phyloP scores from a whole-genome alignment of 1,284 basidiomycete genomes.

The Laetiporus sulphureus region DNA sequence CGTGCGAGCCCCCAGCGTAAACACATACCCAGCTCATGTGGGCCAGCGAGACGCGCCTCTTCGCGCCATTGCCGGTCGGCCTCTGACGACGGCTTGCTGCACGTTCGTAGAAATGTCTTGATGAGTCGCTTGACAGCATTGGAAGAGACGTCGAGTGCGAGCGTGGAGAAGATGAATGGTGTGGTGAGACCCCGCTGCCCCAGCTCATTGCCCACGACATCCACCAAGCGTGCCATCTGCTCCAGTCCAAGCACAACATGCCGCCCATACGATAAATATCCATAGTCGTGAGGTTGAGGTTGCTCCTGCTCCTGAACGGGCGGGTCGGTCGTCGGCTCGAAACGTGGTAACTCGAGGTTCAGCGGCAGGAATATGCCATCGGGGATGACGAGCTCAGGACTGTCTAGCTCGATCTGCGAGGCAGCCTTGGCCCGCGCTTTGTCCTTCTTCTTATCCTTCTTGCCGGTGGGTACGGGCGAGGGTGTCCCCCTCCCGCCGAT shows the following conservation, averaged over 20 bases:
- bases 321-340: slow-evolving; percentile 20
- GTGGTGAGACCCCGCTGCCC: slow-evolving; percentile 73
- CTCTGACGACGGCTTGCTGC: slow-evolving; percentile 36
- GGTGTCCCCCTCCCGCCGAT: slow-evolving; percentile 36
- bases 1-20: slow-evolving; percentile 81
- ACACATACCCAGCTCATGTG: slow-evolving; percentile 82
- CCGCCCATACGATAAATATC: slow-evolving; percentile 63
- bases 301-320: slow-evolving; percentile 24
- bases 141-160: slow-evolving; percentile 77
- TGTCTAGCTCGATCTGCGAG: slow-evolving; percentile 24
- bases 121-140: slow-evolving; percentile 70
- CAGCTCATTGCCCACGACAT: slow-evolving; percentile 67
- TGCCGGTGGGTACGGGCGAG: slow-evolving; percentile 29
- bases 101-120: slow-evolving; percentile 63
- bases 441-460: slow-evolving; percentile 42
- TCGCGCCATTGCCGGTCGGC: slow-evolving; percentile 61
- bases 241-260: slow-evolving; percentile 73
- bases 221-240: slow-evolving; percentile 64
- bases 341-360: slow-evolving; percentile 44
- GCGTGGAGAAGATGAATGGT: slow-evolving; percentile 83
- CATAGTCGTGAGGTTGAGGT: slow-evolving; percentile 45
- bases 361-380: slow-evolving; percentile 61
- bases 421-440: slow-evolving; percentile 34
- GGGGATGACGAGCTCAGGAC: slow-evolving; percentile 37
- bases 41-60: slow-evolving; percentile 75